A percentile compares a stretch with the other conserved stretches of the same genome.
Conservation (phyloP, 805 yeast species). For the Metahyphopichia silvanorum region DNA sequence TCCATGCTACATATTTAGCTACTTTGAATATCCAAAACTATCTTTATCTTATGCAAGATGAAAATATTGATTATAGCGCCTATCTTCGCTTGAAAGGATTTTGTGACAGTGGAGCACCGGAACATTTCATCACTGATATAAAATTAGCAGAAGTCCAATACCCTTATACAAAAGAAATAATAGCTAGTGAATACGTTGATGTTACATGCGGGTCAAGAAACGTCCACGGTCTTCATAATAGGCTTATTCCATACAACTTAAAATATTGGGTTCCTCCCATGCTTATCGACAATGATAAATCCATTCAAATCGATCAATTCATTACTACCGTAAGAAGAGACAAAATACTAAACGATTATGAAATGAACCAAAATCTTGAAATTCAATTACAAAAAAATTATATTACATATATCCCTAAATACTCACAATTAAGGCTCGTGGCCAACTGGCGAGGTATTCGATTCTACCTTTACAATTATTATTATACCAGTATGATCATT, state of each 20-base stretch:
- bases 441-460: constrained; percentile 43
- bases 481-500: constrained; percentile 24
- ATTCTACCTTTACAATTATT: constrained; percentile 36
- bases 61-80: not conserved
- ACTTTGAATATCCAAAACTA: not conserved
- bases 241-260: constrained; percentile 32
- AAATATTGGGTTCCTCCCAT: constrained; percentile 37
- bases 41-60: not conserved
- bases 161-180: not conserved
- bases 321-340: not conserved
- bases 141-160: no score
- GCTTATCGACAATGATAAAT: constrained; percentile 14
- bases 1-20: not conserved
- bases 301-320: not conserved
- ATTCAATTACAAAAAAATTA: not conserved
- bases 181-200: not conserved
- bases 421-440: constrained; percentile 13
- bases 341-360: not conserved
- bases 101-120: not conserved
- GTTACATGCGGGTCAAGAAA: constrained; percentile 29
- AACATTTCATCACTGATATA: not conserved
- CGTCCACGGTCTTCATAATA: constrained; percentile 27
- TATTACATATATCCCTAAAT: not conserved
- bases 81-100: not conserved
- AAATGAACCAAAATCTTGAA: constrained; percentile 1